Conservation (phyloP, 345 rosid species). For the Anastatica hierochuntica region DNA sequence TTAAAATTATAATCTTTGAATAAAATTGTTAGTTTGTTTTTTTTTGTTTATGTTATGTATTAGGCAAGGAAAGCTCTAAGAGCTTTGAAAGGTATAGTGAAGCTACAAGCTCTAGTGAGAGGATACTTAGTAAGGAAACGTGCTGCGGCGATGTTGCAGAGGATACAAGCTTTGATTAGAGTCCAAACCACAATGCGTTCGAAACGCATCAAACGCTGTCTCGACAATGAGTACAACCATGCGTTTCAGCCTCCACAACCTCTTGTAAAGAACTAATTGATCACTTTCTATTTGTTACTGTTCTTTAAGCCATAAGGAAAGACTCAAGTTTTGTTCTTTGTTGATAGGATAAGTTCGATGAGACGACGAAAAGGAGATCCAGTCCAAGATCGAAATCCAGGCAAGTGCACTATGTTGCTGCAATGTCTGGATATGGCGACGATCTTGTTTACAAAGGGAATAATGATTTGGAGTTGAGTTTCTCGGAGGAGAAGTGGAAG, state of each 20-base stretch:
- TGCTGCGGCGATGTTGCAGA: constrained; percentile 44
- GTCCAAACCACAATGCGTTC: constrained; percentile 45
- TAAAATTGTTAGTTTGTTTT: not conserved
- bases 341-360: constrained; percentile 26
- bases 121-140: constrained; percentile 72
- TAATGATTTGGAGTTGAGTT: constrained; percentile 40
- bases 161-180: constrained; percentile 65
- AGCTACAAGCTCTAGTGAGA: constrained; percentile 73
- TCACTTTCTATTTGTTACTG: not conserved
- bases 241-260: constrained; percentile 31
- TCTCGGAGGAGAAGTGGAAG: constrained; percentile 37
- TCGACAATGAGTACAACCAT: constrained; percentile 39
- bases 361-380: constrained; percentile 30
- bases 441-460: no score
- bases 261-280: constrained; percentile 28
- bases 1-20: not conserved
- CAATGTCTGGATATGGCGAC: no score
- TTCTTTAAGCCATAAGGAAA: constrained; percentile 22
- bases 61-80: constrained; percentile 75
- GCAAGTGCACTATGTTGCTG: constrained; percentile 22
- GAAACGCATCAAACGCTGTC: constrained; percentile 33
- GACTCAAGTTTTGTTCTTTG: constrained; percentile 24
- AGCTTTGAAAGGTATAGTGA: constrained; percentile 70
- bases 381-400: constrained; percentile 24
- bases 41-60: not conserved